Conservation (phyloP, 805 yeast species). For the Yarrowia sp. region DNA sequence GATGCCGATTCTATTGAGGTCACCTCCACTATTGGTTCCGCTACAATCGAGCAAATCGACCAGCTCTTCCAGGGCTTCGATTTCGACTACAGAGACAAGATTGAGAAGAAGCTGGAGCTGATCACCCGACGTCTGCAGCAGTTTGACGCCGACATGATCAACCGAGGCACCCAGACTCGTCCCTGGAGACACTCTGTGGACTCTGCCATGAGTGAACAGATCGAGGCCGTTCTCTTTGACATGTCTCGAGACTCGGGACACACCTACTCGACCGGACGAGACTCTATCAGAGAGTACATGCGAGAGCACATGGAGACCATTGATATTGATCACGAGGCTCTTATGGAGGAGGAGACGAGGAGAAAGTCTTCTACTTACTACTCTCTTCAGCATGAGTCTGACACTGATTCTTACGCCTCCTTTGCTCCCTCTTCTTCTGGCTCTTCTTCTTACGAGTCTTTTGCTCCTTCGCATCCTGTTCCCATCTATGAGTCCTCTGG, state of each 20-base stretch:
- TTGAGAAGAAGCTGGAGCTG: conserved; percentile 37
- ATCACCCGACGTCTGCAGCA: conserved; percentile 25
- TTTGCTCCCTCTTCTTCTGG: conserved; percentile 34
- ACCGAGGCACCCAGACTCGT: conserved; percentile 22
- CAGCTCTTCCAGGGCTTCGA: conserved; percentile 32
- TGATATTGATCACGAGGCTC: not conserved
- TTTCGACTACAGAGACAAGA: conserved; percentile 39
- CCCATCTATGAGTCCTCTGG: conserved; percentile 20
- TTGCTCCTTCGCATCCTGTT: conserved; percentile 34
- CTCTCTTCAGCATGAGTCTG: conserved; percentile 15
- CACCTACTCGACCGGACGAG: not conserved
- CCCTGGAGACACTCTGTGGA: conserved; percentile 14
- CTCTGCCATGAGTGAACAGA: conserved; percentile 29
- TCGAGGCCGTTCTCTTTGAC: conserved; percentile 20
- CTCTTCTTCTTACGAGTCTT: conserved; percentile 32
- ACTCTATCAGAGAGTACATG: conserved; percentile 12
- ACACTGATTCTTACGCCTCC: conserved; percentile 19
- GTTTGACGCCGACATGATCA: conserved; percentile 29
- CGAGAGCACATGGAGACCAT: conserved; percentile 7
- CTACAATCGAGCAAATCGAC: conserved; percentile 28
- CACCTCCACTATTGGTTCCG: conserved; percentile 19
- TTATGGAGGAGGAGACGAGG: not conserved
- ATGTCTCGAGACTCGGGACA: conserved; percentile 23
- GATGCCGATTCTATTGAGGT: conserved; percentile 29
- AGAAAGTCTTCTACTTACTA: conserved; percentile 17